Conservation (phyloP, 2,329 filamentous ascomycete genomes). For the Metarhizium brunneum region DNA sequence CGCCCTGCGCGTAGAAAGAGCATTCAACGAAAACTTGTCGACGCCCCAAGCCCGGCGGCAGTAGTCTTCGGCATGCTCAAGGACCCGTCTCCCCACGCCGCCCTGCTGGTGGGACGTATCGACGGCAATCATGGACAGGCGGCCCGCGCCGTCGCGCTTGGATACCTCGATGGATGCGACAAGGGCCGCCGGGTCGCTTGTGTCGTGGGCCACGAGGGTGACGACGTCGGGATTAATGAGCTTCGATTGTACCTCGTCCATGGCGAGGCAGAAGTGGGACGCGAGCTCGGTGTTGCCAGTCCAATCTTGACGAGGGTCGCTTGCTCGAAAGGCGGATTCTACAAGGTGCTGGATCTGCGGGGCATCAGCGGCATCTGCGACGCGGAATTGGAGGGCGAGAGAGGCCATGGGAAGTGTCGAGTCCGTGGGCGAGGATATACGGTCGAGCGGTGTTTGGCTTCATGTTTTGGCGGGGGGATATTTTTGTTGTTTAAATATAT, state of each 20-base stretch:
- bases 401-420: neutral
- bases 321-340: slow-evolving; percentile 1
- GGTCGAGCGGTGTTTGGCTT: no score
- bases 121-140: slow-evolving; percentile 26
- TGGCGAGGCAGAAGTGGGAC: neutral
- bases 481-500: no score
- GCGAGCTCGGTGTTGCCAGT: slow-evolving; percentile 1
- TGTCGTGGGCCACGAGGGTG: neutral
- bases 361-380: neutral
- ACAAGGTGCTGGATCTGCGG: neutral
- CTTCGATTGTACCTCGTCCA: slow-evolving; percentile 7
- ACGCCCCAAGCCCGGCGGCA: slow-evolving; percentile 19
- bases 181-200: neutral
- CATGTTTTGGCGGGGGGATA: no score
- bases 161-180: slow-evolving; percentile 16
- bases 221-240: slow-evolving; percentile 6
- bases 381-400: neutral
- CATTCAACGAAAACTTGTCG: slow-evolving; percentile 20
- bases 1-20: slow-evolving; percentile 21
- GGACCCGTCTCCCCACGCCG: slow-evolving; percentile 23
- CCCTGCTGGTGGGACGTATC: slow-evolving; percentile 18
- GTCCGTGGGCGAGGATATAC: no score
- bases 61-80: slow-evolving; percentile 22
- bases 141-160: slow-evolving; percentile 16
- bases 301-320: neutral